Conservation (phyloP, 2,329 filamentous ascomycete species). For the Colletotrichum incanum region DNA sequence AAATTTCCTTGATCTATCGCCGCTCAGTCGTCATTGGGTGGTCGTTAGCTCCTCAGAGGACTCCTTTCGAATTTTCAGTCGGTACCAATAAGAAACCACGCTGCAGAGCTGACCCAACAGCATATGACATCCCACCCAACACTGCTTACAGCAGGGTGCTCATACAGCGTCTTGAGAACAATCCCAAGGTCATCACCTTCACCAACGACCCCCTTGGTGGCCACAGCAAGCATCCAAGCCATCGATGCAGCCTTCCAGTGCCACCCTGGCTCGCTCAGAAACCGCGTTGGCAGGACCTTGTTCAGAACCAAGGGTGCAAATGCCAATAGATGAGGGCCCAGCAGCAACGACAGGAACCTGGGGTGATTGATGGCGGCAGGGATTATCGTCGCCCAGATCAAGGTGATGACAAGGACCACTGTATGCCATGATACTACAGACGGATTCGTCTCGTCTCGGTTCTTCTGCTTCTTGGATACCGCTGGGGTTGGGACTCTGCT, state of each 20-base stretch:
- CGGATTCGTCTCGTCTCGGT: background rate
- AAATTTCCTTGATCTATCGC: fast-evolving
- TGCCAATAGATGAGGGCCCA: constrained; percentile 47
- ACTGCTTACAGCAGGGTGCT: constrained; percentile 49
- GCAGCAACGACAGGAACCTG: constrained; percentile 44
- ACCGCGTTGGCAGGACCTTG: constrained; percentile 13
- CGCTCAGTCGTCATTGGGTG: background rate
- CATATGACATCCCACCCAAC: constrained; percentile 50
- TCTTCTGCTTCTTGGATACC: background rate
- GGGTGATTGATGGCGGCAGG: constrained; percentile 35
- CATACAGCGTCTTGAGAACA: constrained; percentile 41
- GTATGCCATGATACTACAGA: constrained; percentile 33
- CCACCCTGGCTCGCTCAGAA: constrained; percentile 35
- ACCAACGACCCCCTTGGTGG: constrained; percentile 4
- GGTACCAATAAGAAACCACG: constrained; percentile 42
- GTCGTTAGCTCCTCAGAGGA: background rate
- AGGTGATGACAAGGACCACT: constrained; percentile 38
- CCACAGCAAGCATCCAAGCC: constrained; percentile 31
- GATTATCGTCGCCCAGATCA: constrained; percentile 42
- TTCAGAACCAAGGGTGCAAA: constrained; percentile 47
- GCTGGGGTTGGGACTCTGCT: background rate
- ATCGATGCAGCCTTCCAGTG: constrained; percentile 34
- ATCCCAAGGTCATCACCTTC: constrained; percentile 30
- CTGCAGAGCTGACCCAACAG: constrained; percentile 46
- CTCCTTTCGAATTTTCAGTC: background rate